A percentile compares a stretch with the other conserved stretches of the same genome.
These are phyloP conservation scores for Ascoidea asiatica DNA, from an alignment of 805 yeast genomes.

Conservation along the genomic window DNA sequence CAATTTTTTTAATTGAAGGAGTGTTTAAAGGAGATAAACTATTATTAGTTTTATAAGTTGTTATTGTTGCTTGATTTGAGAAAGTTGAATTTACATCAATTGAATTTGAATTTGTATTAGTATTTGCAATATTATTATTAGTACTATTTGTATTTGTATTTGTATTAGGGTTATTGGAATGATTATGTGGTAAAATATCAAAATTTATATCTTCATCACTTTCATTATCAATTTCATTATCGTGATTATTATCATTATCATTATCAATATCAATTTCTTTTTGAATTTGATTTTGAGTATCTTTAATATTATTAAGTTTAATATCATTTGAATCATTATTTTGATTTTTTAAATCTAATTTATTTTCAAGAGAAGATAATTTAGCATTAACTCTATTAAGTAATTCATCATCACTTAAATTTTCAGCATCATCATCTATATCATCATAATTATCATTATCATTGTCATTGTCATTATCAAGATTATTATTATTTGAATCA, in stretches of 20 bases:
- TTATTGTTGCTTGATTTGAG: background rate
- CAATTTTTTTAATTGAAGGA: background rate
- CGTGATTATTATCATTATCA: background rate
- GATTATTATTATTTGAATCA: too few relatives aligned
- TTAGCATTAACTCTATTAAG: background rate
- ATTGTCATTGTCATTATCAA: background rate
- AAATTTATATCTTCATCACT: background rate
- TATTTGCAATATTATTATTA: background rate
- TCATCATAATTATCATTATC: background rate
- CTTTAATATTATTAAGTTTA: background rate
- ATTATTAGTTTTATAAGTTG: background rate
- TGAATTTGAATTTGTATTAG: background rate
- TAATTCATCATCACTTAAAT: background rate
- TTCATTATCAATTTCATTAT: background rate
- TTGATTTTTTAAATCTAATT: background rate
- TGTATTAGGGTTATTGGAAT: background rate
- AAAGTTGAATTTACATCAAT: background rate
- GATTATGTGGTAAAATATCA: background rate
- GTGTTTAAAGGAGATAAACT: background rate
- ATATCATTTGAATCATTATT: too few relatives aligned
- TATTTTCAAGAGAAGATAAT: background rate
- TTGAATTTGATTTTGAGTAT: background rate
- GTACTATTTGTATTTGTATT: too few relatives aligned
- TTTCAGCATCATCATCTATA: background rate
- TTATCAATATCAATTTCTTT: too few relatives aligned